A percentile compares a stretch with the other conserved stretches of the same genome.
phyloP scores from a whole-genome alignment of 139 green algal genomes.

The Asterochloris erici region DNA sequence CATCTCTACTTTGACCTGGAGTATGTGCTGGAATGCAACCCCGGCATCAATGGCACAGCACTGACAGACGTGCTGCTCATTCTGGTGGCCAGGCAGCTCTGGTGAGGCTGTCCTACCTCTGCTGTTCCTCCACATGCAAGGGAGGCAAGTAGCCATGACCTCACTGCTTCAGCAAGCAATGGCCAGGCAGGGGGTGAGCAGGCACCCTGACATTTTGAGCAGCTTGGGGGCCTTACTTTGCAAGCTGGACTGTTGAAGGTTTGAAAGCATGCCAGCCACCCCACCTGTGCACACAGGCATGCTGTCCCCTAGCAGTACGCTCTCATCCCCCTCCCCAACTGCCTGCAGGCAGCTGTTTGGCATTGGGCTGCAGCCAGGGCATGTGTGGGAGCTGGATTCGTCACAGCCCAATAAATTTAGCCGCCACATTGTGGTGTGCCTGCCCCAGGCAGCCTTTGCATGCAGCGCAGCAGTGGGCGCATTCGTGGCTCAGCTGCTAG shows the following conservation, averaged over 20 bases:
- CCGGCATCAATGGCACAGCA: conserved; percentile 45
- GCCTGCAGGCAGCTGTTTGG: conserved; percentile 33
- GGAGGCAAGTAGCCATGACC: no score
- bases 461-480: conserved; percentile 50
- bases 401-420: conserved; percentile 72
- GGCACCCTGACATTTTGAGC: no score
- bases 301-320: background rate
- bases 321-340: background rate
- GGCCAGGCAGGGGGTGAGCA: no score
- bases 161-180: no score
- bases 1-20: conserved; percentile 93
- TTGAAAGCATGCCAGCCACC: background rate
- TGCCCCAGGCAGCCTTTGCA: conserved; percentile 55
- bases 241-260: background rate
- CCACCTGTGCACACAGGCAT: background rate
- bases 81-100: background rate
- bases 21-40: conserved; percentile 54
- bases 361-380: conserved; percentile 26
- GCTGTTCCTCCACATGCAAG: no score
- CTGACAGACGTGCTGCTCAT: conserved; percentile 59
- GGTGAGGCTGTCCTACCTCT: background rate
- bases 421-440: conserved; percentile 72
- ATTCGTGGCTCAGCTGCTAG: conserved; percentile 39
- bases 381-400: conserved; percentile 73
- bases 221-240: background rate